phyloP scores from a whole-genome alignment of 2,329 filamentous ascomycete genomes.

The Arachnopeziza araneosa region DNA sequence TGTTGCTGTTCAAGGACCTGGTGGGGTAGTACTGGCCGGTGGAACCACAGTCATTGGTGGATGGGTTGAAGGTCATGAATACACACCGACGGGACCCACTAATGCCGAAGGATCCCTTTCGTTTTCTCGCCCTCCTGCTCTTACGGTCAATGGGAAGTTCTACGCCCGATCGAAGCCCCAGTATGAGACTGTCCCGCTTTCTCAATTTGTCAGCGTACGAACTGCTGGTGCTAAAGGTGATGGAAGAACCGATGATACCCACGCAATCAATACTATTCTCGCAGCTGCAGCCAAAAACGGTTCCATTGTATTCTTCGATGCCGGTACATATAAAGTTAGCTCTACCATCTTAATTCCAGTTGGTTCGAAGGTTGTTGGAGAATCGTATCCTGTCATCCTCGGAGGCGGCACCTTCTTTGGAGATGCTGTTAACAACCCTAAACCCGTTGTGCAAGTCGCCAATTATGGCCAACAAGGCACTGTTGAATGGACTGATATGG shows the following conservation, averaged over 20 bases:
- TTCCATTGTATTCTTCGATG: constrained; percentile 51
- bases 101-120: constrained; percentile 33
- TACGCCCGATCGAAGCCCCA: constrained; percentile 50
- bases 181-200: constrained; percentile 37
- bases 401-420: constrained; percentile 39
- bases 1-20: constrained; percentile 60
- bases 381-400: constrained; percentile 38
- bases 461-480: constrained; percentile 51
- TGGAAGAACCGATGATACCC: constrained; percentile 53
- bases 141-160: constrained; percentile 41
- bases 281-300: constrained; percentile 41
- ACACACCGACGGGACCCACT: constrained; percentile 45
- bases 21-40: constrained; percentile 60
- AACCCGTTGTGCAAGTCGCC: constrained; percentile 47
- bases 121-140: constrained; percentile 35
- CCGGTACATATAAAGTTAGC: constrained; percentile 49
- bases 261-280: constrained; percentile 52
- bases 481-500: constrained; percentile 58
- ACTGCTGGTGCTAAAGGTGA: constrained; percentile 41
- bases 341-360: constrained; percentile 42
- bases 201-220: constrained; percentile 40
- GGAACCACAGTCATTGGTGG: constrained; percentile 62
- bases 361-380: constrained; percentile 35
- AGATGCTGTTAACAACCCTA: constrained; percentile 37
- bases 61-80: constrained; percentile 75